phyloP scores from a whole-genome alignment of 2,329 filamentous ascomycete species.

The Alternaria gaisen region DNA sequence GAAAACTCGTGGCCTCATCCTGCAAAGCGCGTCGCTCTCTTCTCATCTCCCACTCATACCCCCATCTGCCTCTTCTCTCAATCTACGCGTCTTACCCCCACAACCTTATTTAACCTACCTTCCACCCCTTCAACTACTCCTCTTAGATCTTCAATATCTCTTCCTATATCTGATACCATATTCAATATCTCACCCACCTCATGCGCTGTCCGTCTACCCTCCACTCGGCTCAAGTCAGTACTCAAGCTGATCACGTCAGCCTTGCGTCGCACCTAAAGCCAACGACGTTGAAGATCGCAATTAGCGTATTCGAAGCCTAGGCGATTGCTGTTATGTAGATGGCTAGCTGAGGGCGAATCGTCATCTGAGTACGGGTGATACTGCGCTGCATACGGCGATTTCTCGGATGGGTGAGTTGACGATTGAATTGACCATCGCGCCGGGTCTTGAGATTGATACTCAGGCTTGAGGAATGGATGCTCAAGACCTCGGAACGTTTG shows the following conservation, averaged over 20 bases:
- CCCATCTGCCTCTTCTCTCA: slow-evolving; percentile 3
- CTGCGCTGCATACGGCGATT: slow-evolving; percentile 6
- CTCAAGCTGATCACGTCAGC: slow-evolving; percentile 48
- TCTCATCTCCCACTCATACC: not conserved
- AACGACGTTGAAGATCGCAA: slow-evolving; percentile 46
- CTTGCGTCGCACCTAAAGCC: slow-evolving; percentile 51
- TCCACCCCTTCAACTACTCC: slow-evolving; percentile 21
- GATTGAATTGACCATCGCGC: slow-evolving; percentile 24
- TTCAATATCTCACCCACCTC: slow-evolving; percentile 37
- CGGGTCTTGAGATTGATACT: slow-evolving; percentile 32
- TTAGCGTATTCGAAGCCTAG: slow-evolving; percentile 44
- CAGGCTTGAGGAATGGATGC: slow-evolving; percentile 49
- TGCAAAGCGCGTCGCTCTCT: not conserved
- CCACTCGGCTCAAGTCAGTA: slow-evolving; percentile 47
- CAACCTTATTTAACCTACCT: slow-evolving; percentile 31
- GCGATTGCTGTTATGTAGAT: slow-evolving; percentile 35
- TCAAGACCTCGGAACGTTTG: slow-evolving; percentile 50
- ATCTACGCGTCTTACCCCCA: slow-evolving; percentile 34
- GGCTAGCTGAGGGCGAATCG: slow-evolving; percentile 17
- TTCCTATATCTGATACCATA: slow-evolving; percentile 29
- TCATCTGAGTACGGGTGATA: slow-evolving; percentile 22
- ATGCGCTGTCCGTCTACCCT: slow-evolving; percentile 50
- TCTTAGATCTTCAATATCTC: slow-evolving; percentile 30
- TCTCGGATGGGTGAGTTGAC: slow-evolving; percentile 8
- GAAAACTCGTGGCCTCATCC: not conserved